Base-by-base conservation (phyloP, 306 rosid species). In the Canavalia ensiformis region DNA sequence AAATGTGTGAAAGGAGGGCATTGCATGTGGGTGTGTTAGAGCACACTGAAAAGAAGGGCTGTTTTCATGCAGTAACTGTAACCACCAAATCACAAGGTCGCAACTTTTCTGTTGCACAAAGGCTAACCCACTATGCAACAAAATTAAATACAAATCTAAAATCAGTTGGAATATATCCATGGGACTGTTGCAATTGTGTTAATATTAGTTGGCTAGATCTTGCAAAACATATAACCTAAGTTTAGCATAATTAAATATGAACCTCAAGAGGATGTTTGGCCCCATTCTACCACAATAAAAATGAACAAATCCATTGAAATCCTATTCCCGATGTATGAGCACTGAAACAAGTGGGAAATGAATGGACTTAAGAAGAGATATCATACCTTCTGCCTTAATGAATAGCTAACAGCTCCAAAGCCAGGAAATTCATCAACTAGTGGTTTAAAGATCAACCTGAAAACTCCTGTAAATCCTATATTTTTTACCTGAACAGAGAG, bases 341-440 rank as follows among this genome's bases (percentile, higher is more conserved):
- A 42, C 42, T 34, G 42, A 65, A 45, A 76, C 69, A 44, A 11
- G 31, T 30, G 9, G 47, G 59, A 80, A 54, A 72, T 6, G 35
- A 63, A 72, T 75, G 49, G 75, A 58, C 66, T 70, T 52, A 69
- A 57, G 78, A 77, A 65, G 31, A 84, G 65, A 84, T 44, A 37
- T 11, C 66, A 11, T 76, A 92, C 99, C 99, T 96, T 96, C 78
- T 96, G 90, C 74, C 92, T 87, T 79, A 96, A 77, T 78, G 99
- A 96, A 89, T 88, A 96, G 87, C 97, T 82, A 84, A 96, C 82
- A 62, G 99, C 99, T 81, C 99, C 99, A 86, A 96, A 96, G 56
- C 99, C 94, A 4, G 98, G 99, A 76, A 96, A 89, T 87, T 92
- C 98, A 0, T 93, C 85, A 56, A 96, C 97, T 57, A 93, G 82